Base-by-base conservation (phyloP, 2,329 filamentous ascomycete species). In the Colletotrichum sp. region DNA sequence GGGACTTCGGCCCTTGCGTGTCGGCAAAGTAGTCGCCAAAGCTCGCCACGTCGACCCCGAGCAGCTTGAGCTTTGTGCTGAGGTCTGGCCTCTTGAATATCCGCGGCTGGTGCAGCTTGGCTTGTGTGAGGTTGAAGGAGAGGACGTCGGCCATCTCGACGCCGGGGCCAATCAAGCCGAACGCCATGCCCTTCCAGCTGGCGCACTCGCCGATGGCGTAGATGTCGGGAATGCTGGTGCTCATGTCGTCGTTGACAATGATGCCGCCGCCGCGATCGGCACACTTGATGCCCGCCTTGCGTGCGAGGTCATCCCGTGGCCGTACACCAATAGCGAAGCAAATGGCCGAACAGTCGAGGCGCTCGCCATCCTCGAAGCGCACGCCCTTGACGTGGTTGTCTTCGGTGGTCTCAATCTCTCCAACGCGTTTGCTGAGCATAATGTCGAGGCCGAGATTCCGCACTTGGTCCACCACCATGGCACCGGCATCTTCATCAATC, bases 1-100 rank as follows among this genome's bases (percentile, higher is more conserved):
- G 86, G 63, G 92, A 89, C 78, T 93, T 94, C 0, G 95, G 95
- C 0, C 95, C 95, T 81, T 98, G 95, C 34, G 94, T 89, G 80
- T 98, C 96, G 0, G 96, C 96, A 79, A 98, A 98, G 87, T 96
- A 98, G 82, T 98, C 96, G 1, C 96, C 96, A 82, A 98, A 98
- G 81, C 95, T 97, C 22, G 96, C 96, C 6, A 98, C 96, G 79
- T 98, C 95, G 10, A 98, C 95, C 1, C 96, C 96, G 0, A 98
- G 89, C 1, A 98, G 88, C 87, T 98, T 98, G 34, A 98, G 87
- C 83, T 98, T 98, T 0, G 96, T 98, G 87, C 96, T 98, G 55
- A 98, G 88, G 83, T 98, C 95, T 0, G 96, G 96, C 6, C 93
- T 88, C 83, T 95, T 95, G 88, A 98, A 98, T 34, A 87, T 88